Evolutionary conservation across 2,329 filamentous ascomycete species (phyloP), one percentile per base, ranked within the genome.

Genomic region (Aspergillus intermedius): DNA sequence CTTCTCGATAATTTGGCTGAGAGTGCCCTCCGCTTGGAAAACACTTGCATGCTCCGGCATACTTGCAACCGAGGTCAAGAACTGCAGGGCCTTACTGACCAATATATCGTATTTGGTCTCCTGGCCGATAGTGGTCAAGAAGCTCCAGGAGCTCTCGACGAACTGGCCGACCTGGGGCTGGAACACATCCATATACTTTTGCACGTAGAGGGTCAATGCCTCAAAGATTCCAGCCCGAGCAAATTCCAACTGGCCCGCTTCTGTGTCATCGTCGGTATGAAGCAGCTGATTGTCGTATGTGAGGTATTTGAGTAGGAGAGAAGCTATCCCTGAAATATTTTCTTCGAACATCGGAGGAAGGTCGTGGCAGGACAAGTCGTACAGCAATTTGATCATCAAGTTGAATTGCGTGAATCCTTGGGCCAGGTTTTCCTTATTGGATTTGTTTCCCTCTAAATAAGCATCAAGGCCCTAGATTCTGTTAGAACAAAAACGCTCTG

Each of bases 301-400:
- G 47, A 98, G 79, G 68, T 98, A 98, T 69, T 95, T 97, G 72
- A 95, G 86, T 13, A 97, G 77, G 12, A 97, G 77, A 19, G 78
- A 76, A 15, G 88, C 86, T 56, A 98, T 87, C 54, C 81, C 81
- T 43, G 77, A 71, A 17, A 98, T 78, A 63, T 95, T 87, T 56
- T 94, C 86, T 74, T 98, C 93, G 67, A 98, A 95, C 58, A 93
- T 84, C 2, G 91, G 91, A 13, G 93, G 90, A 59, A 98, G 79
- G 68, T 98, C 93, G 67, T 98, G 94, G 65, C 86, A 95, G n/a
- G 91, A 96, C 46, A 98, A 82, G 69, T 98, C 94, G 73, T 93
- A 93, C 65, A 97, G 83, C 44, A 98, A 83, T 74, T 95, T 95
- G 59, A 96, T 78, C 58, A 95, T 82, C 46, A 97, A 77, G 66